Evolutionary conservation across 2,329 filamentous ascomycete species (phyloP).

Genomic region (Celoporthe dispersa): DNA sequence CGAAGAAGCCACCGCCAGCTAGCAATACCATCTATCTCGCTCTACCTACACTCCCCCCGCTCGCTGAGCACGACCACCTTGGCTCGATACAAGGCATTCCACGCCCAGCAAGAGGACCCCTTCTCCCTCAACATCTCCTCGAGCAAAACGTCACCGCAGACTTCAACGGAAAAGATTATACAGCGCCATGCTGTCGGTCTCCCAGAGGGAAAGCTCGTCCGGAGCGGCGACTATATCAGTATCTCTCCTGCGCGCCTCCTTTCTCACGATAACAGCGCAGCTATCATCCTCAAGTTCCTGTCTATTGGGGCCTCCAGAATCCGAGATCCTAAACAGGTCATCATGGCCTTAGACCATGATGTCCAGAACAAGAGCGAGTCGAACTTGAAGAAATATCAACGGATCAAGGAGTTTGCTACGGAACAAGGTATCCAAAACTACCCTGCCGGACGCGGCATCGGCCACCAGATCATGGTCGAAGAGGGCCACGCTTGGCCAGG

Average conservation of each 20-base stretch:
- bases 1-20: not conserved
- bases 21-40: not conserved
- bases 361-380: slow-evolving; percentile 80
- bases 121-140: not conserved
- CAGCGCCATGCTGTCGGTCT: not conserved
- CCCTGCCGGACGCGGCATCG: slow-evolving; percentile 78
- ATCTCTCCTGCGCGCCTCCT: slow-evolving; percentile 75
- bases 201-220: slow-evolving; percentile 49
- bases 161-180: not conserved
- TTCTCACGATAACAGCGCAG: slow-evolving; percentile 70
- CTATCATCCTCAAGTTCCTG: slow-evolving; percentile 73
- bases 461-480: slow-evolving; percentile 86
- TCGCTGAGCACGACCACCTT: not conserved
- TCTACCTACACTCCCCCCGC: too few species aligned
- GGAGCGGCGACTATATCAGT: slow-evolving; percentile 81
- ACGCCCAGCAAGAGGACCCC: not conserved
- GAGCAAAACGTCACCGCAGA: not conserved
- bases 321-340: slow-evolving; percentile 72
- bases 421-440: slow-evolving; percentile 80
- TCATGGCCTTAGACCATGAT: slow-evolving; percentile 87
- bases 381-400: slow-evolving; percentile 81
- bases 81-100: not conserved
- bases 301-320: slow-evolving; percentile 78
- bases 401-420: slow-evolving; percentile 82
- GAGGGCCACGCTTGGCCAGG: slow-evolving; percentile 84